Evolutionary conservation across 2,329 filamentous ascomycete genomes (phyloP).

Genomic region (Scedosporium dehoogii): DNA sequence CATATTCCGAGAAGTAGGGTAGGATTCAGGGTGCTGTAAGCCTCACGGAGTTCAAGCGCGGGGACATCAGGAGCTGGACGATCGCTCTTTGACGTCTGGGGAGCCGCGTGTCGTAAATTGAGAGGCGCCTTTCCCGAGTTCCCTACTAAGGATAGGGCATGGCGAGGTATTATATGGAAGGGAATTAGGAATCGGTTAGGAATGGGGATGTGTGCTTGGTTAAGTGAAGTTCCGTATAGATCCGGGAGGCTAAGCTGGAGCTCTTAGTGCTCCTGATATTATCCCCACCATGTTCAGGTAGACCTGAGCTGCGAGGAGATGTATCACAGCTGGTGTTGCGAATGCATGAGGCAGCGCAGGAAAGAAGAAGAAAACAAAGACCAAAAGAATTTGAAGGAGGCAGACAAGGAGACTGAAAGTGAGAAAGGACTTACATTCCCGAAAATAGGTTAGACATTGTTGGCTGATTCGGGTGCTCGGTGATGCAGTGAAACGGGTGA

Average conservation of each 20-base stretch:
- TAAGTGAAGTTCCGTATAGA: not conserved
- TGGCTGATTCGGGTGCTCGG: slow-evolving; percentile 15
- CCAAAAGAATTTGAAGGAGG: not conserved
- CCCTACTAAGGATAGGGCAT: not conserved
- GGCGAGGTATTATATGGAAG: not conserved
- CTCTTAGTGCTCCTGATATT: not conserved
- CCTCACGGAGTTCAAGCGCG: not conserved
- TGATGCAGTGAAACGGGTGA: not conserved
- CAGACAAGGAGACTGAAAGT: slow-evolving; percentile 5
- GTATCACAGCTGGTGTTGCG: not conserved
- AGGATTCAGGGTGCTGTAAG: not conserved
- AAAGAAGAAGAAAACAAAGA: not conserved
- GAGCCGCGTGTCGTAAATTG: not conserved
- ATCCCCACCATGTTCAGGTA: not conserved
- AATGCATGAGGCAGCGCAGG: not conserved
- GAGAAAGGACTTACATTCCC: slow-evolving; percentile 43
- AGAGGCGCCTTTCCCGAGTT: not conserved
- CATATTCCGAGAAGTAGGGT: not conserved
- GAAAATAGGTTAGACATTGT: slow-evolving; percentile 53
- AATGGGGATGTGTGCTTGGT: not conserved
- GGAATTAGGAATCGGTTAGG: not conserved
- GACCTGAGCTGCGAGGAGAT: not conserved
- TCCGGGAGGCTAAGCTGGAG: not conserved
- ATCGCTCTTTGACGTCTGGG: not conserved
- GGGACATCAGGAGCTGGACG: not conserved